Evolutionary conservation across 306 rosid genomes (phyloP).

Genomic region (Prunus padus): DNA sequence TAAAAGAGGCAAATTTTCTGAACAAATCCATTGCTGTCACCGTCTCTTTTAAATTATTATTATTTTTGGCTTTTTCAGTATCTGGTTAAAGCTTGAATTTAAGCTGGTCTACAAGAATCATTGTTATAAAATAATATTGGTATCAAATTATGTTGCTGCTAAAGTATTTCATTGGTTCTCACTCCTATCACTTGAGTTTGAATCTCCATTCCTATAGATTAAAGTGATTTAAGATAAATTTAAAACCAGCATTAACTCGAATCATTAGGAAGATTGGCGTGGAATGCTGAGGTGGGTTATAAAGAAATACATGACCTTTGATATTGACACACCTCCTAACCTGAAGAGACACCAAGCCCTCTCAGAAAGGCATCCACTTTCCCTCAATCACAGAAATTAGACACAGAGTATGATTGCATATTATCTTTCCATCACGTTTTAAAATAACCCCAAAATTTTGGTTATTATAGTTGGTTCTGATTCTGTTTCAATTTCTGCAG

Average conservation of each 20-base stretch:
- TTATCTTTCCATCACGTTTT: not conserved
- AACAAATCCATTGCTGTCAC: not conserved
- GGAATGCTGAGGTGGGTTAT: too few species aligned
- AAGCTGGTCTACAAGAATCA: not conserved
- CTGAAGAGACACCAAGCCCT: too few species aligned
- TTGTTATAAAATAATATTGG: not conserved
- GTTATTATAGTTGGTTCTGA: not conserved
- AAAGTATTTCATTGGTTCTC: too few species aligned
- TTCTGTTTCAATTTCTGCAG: not conserved
- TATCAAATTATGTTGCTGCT: too few species aligned
- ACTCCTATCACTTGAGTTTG: too few species aligned
- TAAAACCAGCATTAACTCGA: too few species aligned
- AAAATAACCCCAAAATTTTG: not conserved
- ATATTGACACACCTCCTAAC: too few species aligned
- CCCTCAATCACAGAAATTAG: not conserved
- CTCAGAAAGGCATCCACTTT: too few species aligned
- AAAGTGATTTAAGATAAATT: too few species aligned
- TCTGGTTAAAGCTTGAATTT: not conserved
- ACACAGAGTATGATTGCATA: not conserved
- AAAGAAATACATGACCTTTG: not conserved
- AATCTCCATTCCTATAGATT: too few species aligned
- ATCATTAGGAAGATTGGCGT: too few species aligned
- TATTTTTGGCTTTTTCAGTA: not conserved
- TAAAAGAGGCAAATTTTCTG: not conserved
- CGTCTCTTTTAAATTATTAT: not conserved